A percentile compares a stretch with the other conserved stretches of the same genome.
phyloP scores from a whole-genome alignment of 805 yeast species.

The Kazachstania africana region DNA sequence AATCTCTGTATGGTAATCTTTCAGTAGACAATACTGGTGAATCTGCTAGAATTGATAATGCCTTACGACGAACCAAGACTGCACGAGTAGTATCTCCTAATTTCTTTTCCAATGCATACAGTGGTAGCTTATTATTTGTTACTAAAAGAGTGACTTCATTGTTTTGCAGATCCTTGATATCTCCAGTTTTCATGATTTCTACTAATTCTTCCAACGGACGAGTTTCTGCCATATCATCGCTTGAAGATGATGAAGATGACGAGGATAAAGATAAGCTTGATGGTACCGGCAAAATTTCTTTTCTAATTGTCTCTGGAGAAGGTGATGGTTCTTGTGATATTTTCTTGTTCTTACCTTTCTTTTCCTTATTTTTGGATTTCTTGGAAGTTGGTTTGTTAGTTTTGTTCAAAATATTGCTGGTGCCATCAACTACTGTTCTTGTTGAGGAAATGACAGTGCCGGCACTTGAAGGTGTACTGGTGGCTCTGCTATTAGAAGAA shows the following conservation, averaged over 20 bases:
- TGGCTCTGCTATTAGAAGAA: no score
- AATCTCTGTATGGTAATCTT: constrained; percentile 66
- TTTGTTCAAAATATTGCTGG: no score
- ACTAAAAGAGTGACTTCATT: constrained; percentile 67
- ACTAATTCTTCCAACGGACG: constrained; percentile 56
- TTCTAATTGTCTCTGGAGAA: no score
- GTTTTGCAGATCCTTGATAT: constrained; percentile 51
- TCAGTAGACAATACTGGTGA: constrained; percentile 67
- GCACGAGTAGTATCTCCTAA: constrained; percentile 85
- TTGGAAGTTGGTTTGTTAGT: not conserved
- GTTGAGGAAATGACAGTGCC: no score
- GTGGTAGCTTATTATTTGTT: constrained; percentile 66
- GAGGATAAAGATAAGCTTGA: constrained; percentile 1
- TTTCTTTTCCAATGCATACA: constrained; percentile 91
- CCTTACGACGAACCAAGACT: constrained; percentile 81
- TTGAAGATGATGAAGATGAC: constrained; percentile 25
- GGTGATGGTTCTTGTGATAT: not conserved
- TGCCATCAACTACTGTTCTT: no score
- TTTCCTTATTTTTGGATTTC: not conserved
- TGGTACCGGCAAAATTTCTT: no score
- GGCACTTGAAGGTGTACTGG: no score
- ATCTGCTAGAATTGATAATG: constrained; percentile 70
- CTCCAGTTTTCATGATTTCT: constrained; percentile 56
- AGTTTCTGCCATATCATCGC: constrained; percentile 14
- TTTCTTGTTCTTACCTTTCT: not conserved